Percentiles rank a stretch among this genome's conserved stretches.
Evolutionary conservation across 371 early-diverging fungal genomes (phyloP).

Genomic region (Mucor saturninus): DNA sequence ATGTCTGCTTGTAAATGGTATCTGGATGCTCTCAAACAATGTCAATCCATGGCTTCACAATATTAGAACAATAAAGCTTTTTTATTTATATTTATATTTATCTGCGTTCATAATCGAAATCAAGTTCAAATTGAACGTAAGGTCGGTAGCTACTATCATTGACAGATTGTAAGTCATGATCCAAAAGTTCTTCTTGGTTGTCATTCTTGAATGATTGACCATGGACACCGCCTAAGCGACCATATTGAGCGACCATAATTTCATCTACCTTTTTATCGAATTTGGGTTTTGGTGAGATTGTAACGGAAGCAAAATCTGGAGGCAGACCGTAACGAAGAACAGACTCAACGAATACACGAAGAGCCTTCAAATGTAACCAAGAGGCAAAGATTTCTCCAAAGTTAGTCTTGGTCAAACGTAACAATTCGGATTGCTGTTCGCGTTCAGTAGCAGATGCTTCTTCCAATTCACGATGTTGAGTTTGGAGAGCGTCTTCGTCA

Average conservation of each 20-base stretch:
- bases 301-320: slow-evolving; percentile 88
- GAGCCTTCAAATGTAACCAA: slow-evolving; percentile 93
- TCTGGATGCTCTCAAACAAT: slow-evolving; percentile 85
- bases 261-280: slow-evolving; percentile 79
- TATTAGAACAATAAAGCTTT: slow-evolving; percentile 22
- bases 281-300: slow-evolving; percentile 81
- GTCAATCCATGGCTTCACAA: slow-evolving; percentile 70
- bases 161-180: slow-evolving; percentile 79
- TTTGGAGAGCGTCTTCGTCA: slow-evolving; percentile 76
- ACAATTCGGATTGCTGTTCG: slow-evolving; percentile 75
- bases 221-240: slow-evolving; percentile 65
- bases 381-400: slow-evolving; percentile 91
- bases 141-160: slow-evolving; percentile 91
- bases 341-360: slow-evolving; percentile 95
- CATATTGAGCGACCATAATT: slow-evolving; percentile 69
- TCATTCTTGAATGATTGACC: slow-evolving; percentile 46
- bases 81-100: slow-evolving; percentile 13
- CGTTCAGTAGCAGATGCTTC: slow-evolving; percentile 77
- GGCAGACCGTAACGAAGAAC: slow-evolving; percentile 96
- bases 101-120: slow-evolving; percentile 62
- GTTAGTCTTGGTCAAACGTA: slow-evolving; percentile 88
- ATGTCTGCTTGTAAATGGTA: slow-evolving; percentile 84
- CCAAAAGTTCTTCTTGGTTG: slow-evolving; percentile 65
- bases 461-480: slow-evolving; percentile 75
- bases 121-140: slow-evolving; percentile 83